phyloP scores from a whole-genome alignment of 371 early-diverging fungal species.

The Conidiobolus incongruus region DNA sequence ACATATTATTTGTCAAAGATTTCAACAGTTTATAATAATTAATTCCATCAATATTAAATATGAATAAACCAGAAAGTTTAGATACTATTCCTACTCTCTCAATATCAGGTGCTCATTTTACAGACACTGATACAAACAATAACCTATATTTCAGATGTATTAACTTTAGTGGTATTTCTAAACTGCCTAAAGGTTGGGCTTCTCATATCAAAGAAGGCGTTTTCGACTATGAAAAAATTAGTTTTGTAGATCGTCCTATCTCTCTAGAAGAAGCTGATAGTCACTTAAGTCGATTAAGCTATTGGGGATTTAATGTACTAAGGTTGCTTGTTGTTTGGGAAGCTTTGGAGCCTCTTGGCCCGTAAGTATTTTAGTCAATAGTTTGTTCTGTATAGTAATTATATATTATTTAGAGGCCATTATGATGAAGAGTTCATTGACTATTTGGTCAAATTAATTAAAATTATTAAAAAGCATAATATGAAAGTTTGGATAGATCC shows the following conservation, averaged over 20 bases:
- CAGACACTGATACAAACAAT: too few species aligned
- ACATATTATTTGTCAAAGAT: too few species aligned
- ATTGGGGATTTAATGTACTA: conserved; percentile 62
- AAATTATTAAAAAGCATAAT: conserved; percentile 33
- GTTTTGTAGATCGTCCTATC: conserved; percentile 56
- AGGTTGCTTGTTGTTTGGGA: conserved; percentile 70
- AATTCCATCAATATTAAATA: too few species aligned
- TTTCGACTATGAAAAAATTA: conserved; percentile 20
- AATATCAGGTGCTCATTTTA: too few species aligned
- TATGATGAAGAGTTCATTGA: conserved; percentile 68
- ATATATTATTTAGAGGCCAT: not conserved
- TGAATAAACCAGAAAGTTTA: too few species aligned
- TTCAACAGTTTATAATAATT: too few species aligned
- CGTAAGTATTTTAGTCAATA: conserved; percentile 37
- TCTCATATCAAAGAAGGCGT: not conserved
- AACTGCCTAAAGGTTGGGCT: not conserved
- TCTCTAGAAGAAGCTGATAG: conserved; percentile 61
- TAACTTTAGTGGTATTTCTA: conserved; percentile 2
- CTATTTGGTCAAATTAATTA: conserved; percentile 37
- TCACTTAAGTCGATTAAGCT: conserved; percentile 39
- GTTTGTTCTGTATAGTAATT: not conserved
- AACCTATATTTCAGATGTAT: conserved; percentile 1
- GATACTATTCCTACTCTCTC: too few species aligned
- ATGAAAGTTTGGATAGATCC: conserved; percentile 65
- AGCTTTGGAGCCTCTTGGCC: conserved; percentile 54